phyloP scores from a whole-genome alignment of 1,284 basidiomycete species.

The Leccinum pallidistipes region DNA sequence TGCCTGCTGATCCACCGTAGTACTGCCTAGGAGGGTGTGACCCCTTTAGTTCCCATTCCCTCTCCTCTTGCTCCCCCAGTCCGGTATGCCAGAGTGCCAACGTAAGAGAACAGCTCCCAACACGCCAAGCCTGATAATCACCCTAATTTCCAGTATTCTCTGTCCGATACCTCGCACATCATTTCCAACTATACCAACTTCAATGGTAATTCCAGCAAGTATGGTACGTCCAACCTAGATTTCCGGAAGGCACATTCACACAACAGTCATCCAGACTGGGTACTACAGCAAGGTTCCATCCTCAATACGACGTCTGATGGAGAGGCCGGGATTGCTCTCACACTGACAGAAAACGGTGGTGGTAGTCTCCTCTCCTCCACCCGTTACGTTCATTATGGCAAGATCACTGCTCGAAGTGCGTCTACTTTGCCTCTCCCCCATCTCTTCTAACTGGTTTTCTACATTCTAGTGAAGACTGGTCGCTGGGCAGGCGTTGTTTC shows the following conservation, averaged over 20 bases:
- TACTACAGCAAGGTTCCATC: conserved; percentile 66
- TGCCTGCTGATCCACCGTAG: conserved; percentile 34
- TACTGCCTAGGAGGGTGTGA: conserved; percentile 85
- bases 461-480: conserved; percentile 61
- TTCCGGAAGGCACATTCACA: background rate
- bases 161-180: conserved; percentile 66
- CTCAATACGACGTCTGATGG: conserved; percentile 62
- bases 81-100: conserved; percentile 69
- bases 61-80: conserved; percentile 67
- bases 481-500: conserved; percentile 77
- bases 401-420: conserved; percentile 66
- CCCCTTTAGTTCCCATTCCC: conserved; percentile 62
- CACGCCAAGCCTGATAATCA: conserved; percentile 1
- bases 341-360: conserved; percentile 65
- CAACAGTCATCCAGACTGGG: conserved; percentile 52
- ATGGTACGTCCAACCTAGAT: conserved; percentile 34
- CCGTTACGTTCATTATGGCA: conserved; percentile 80
- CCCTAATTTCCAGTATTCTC: conserved; percentile 48
- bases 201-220: conserved; percentile 71
- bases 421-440: conserved; percentile 9
- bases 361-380: conserved; percentile 80
- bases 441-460: conserved; percentile 5
- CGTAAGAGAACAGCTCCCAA: conserved; percentile 37
- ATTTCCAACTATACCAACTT: conserved; percentile 63
- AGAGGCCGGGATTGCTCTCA: conserved; percentile 62